Conservation (phyloP, 2,329 filamentous ascomycete species). For the Aspergillus caelatus region DNA sequence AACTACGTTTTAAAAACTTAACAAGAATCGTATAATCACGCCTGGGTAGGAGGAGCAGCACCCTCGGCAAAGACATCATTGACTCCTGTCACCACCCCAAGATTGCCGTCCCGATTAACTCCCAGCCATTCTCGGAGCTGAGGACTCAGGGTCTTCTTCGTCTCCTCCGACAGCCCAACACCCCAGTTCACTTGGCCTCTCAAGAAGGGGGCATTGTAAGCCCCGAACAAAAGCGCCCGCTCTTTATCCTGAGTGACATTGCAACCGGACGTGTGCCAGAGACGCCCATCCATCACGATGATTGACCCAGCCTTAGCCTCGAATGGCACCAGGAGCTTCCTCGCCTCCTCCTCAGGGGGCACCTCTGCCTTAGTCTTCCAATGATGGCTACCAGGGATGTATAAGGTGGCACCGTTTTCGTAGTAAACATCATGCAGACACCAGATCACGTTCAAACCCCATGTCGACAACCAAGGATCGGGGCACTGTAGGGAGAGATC, state of each 20-base stretch:
- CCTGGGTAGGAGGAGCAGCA: neutral
- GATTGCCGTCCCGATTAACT: neutral
- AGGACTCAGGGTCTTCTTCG: conserved; percentile 3
- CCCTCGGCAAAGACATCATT: neutral
- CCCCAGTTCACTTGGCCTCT: conserved; percentile 5
- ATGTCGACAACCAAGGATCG: conserved; percentile 6
- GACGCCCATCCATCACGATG: conserved; percentile 6
- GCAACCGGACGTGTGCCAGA: conserved; percentile 6
- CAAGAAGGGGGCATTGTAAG: conserved; percentile 1
- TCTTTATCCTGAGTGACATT: conserved; percentile 7
- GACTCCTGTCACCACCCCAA: neutral
- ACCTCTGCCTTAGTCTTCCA: conserved; percentile 1
- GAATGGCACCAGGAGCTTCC: conserved; percentile 2
- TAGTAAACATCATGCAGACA: conserved; percentile 1
- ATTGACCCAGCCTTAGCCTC: conserved; percentile 7
- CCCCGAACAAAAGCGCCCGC: conserved; percentile 4
- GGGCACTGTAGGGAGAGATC: conserved; percentile 1
- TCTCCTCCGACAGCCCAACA: conserved; percentile 1
- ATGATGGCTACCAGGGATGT: conserved; percentile 1
- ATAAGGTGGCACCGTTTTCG: conserved; percentile 6
- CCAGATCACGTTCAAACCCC: conserved; percentile 7
- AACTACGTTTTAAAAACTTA: neutral
- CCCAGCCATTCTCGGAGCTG: conserved; percentile 3
- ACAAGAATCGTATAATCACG: neutral
- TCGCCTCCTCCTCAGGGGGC: neutral